Conservation (phyloP, 768 basidiomycete species). For the Mycena alexandri region DNA sequence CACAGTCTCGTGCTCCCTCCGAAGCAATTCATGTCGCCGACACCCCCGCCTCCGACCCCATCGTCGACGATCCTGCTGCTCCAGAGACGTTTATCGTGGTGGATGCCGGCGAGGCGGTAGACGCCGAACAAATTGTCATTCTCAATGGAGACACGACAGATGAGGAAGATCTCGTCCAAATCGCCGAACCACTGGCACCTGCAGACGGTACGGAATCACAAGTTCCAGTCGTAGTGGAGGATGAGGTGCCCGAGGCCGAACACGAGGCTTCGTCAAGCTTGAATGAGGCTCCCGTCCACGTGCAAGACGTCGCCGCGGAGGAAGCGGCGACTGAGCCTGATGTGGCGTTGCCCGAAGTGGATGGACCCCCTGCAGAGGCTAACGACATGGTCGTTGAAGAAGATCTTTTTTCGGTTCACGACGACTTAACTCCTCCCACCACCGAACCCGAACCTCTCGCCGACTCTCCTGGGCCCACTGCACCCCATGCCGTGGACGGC, state of each 20-base stretch:
- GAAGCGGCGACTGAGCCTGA: slow-evolving; percentile 33
- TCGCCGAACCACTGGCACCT: slow-evolving; percentile 10
- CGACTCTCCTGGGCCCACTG: slow-evolving; percentile 14
- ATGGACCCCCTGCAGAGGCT: slow-evolving; percentile 26
- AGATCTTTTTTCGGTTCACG: slow-evolving; percentile 36
- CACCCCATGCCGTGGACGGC: background rate
- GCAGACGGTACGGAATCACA: slow-evolving; percentile 10
- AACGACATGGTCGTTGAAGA: slow-evolving; percentile 34
- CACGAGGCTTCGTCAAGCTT: slow-evolving; percentile 26
- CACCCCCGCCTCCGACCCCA: background rate
- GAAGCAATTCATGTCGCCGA: slow-evolving; percentile 13
- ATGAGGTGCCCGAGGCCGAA: slow-evolving; percentile 13
- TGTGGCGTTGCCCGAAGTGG: slow-evolving; percentile 32
- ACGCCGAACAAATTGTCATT: slow-evolving; percentile 21
- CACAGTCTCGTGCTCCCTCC: slow-evolving; percentile 32
- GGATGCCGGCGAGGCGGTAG: slow-evolving; percentile 29
- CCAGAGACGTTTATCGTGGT: slow-evolving; percentile 27
- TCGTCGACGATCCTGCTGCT: slow-evolving; percentile 14
- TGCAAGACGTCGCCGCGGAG: slow-evolving; percentile 34
- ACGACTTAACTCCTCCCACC: slow-evolving; percentile 31
- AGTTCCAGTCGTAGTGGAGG: slow-evolving; percentile 33
- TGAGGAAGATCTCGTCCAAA: slow-evolving; percentile 36
- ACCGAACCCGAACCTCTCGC: slow-evolving; percentile 18
- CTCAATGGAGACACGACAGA: slow-evolving; percentile 31
- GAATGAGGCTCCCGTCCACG: slow-evolving; percentile 26